A percentile compares a stretch with the other conserved stretches of the same genome.
phyloP scores from a whole-genome alignment of 345 rosid species.

The Balakata baccata region DNA sequence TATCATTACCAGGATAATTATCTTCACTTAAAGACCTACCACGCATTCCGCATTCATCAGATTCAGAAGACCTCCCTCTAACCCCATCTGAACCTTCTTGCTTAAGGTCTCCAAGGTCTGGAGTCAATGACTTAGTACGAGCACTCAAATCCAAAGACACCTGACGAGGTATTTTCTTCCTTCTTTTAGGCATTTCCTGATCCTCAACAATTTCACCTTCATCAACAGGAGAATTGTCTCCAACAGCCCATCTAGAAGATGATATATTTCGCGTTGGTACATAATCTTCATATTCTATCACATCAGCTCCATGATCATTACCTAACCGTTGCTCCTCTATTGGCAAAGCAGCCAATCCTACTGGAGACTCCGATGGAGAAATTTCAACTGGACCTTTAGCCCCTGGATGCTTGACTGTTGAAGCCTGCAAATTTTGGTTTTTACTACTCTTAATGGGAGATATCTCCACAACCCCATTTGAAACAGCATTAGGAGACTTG shows the following conservation, averaged over 20 bases:
- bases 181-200: conserved; percentile 54
- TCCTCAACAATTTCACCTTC: conserved; percentile 83
- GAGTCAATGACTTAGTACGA: conserved; percentile 50
- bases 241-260: conserved; percentile 95
- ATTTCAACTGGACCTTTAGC: conserved; percentile 22
- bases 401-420: conserved; percentile 32
- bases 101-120: conserved; percentile 55
- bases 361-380: conserved; percentile 35
- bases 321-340: conserved; percentile 37
- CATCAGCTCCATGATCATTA: conserved; percentile 41
- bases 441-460: conserved; percentile 39
- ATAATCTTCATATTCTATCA: conserved; percentile 67
- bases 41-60: conserved; percentile 49
- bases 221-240: conserved; percentile 77
- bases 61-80: conserved; percentile 57
- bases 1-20: conserved; percentile 46
- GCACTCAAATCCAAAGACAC: conserved; percentile 41
- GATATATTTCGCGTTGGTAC: conserved; percentile 77
- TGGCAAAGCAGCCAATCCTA: conserved; percentile 34
- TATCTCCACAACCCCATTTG: conserved; percentile 37
- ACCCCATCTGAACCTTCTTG: conserved; percentile 54
- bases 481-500: conserved; percentile 39
- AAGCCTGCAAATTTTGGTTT: conserved; percentile 24
- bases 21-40: conserved; percentile 55
- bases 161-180: conserved; percentile 46